Base-by-base conservation (phyloP, 352 stramenopile species). In the Globisporangium nodosum region DNA sequence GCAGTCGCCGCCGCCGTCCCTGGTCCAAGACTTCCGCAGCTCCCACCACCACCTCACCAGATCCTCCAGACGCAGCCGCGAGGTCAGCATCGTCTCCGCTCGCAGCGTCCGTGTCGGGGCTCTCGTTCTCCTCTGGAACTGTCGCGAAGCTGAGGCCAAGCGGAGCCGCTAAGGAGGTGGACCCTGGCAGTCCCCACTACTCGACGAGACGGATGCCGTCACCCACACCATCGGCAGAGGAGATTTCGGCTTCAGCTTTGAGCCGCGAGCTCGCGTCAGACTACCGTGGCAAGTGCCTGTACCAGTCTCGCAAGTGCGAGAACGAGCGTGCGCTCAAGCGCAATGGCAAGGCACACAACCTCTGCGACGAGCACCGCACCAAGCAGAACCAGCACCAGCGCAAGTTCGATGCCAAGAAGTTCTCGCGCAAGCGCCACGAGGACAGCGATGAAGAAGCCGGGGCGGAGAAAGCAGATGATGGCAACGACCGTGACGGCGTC, bases 381-480 rank as follows among this genome's bases (percentile, higher is more conserved):
- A 90, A 88, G 64, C 81, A 92, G 68, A 92, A 92, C 60, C 76
- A 87, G 67, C 79, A 92, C 61, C 81, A 92, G 56, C 79, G 81
- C 60, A 92, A 89, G 61, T 90, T 92, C 49, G 81, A 92, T 59
- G 80, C 76, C 40, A 92, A 89, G 60, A 90, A 88, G 66, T 89
- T 87, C 68, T 81, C 74, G 20, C 67, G 74, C 43, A 78, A 78
- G 52, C 68, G 73, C 48, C 68, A 57, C 33, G 54, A 54, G 31
- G 59, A 49, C 31, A 43, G 58, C 55, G 58, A 57, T 27, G 48
- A 60, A n/a, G 52, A 52, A 1, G 33, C 16, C 16, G 40, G 20
- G 45, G 9, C 20, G 12, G 45, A 30, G n/a, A 31, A 31, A 5
- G n/a, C n/a, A 20, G 45, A 49, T 4, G 20, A 39, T 7, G 13